Base-by-base conservation (phyloP, 768 basidiomycete genomes). In the Pleurotus ostreatus region DNA sequence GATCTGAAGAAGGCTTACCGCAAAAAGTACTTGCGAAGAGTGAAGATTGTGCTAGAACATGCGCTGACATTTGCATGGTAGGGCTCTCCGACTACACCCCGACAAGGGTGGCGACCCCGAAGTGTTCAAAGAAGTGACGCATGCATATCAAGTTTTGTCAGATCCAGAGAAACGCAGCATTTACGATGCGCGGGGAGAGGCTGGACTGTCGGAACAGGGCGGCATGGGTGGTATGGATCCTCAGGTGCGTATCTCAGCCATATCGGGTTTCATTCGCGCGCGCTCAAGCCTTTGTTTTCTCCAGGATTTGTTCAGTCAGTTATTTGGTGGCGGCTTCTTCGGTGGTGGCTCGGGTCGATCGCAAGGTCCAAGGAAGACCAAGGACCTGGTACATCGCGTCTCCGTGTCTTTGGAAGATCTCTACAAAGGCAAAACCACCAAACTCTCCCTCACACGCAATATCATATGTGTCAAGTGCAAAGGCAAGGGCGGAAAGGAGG, bases 401-500 rank as follows among this genome's bases (percentile, higher is more conserved):
- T 82, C 89, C 67, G 94, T 98, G 66, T 85, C 93, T n/a, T 85
- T 99, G 60, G 96, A 98, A 73, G 97, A 99, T 70, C 84, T 99
- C 3, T 98, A 98, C 85, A 94, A 92, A 71, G 96, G 97, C 72
- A 99, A 98, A 75, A 96, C 94, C 3, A 94, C 95, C 45, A 98
- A 98, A 73, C 90, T 99, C 57, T 92, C 97, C 41, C 80, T 99
- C 45, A 97, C 94, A 16, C 92, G 96, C 60, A 97, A 96, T 65
- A 82, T 94, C 60, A 89, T 98, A 65, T 99, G 97, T 74, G 69
- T 77, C 55, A 93, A 94, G 67, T 99, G 97, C 76, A 88, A 88
- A 63, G 97, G 97, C 65, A 94, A 90, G 69, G 97, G 97, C 47
- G 97, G 97, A 55, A 98, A 98, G 74, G 95, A 97, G 15, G 97